Evolutionary conservation across 441 rosid species (phyloP), one percentile per base, ranked within the genome.

Genomic region (Pelargonium myrrhifolium): DNA sequence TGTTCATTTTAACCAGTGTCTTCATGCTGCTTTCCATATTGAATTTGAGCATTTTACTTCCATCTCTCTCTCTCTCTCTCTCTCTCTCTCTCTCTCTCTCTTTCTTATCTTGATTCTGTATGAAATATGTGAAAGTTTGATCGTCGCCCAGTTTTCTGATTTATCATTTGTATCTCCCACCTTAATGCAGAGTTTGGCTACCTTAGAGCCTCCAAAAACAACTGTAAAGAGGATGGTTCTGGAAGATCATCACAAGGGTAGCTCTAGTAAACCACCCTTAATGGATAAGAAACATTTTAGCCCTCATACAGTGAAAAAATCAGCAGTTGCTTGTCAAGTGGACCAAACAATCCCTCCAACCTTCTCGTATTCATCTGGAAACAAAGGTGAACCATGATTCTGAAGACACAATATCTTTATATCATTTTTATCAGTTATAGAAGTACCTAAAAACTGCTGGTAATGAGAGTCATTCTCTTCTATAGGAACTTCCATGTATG

Each of bases 131-230:
- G 17, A 49, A 49, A 3, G 8, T 49, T n/a, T 17, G 17, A 17
- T 3, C 15, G 39, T 24, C 60, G 37, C 26, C 4, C 65, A 5
- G 12, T 68, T 42, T 4, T 9, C 14, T 43, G 11, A 53, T 26
- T 7, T 20, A 9, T 64, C 28, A 60, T 67, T 15, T 26, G 40
- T 55, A 74, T 9, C 43, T 51, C 37, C 85, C 67, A 72, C 59
- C 68, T 70, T 69, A 72, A 65, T 78, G 71, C 85, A 94, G 99
- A 87, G 87, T 74, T 87, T 88, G 96, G 87, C 87, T 65, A 85
- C 83, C 71, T 94, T 87, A 80, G 91, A 87, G 80, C 97, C 99
- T 66, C 82, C 96, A 61, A 94, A 87, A 76, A 94, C 99, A 74
- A 94, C 90, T 69, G 89, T 92, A 45, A 92, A 87, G 82, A 85